Percentiles rank a stretch among this genome's conserved stretches.
These are phyloP conservation scores for Blastobotrys arbuscula DNA, from an alignment of 1,139 yeast genomes.

Conservation along the genomic window DNA sequence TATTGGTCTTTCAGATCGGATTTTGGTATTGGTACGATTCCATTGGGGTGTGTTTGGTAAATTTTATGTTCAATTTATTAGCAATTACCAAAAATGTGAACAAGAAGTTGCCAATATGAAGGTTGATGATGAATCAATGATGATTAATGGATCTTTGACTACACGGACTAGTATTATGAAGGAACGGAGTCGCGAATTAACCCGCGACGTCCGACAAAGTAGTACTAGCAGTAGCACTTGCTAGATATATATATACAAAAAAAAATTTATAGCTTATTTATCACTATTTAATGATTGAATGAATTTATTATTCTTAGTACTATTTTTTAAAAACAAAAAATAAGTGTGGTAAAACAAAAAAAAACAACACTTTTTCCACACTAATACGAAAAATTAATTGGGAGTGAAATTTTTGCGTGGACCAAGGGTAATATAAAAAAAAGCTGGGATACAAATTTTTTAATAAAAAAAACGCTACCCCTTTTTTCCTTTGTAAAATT, in stretches of 20 bases:
- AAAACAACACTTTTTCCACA: no score
- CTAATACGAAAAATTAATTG: no score
- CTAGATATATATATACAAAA: constrained; percentile 5
- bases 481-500: not conserved
- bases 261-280: no score
- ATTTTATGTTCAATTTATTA: constrained; percentile 25
- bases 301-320: no score
- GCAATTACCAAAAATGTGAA: not conserved
- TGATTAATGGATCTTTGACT: not conserved
- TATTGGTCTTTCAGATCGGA: constrained; percentile 45
- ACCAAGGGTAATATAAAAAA: no score
- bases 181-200: constrained; percentile 6
- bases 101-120: constrained; percentile 1
- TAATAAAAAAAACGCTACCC: no score
- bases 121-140: not conserved
- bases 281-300: no score
- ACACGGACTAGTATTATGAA: not conserved
- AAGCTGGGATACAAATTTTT: no score
- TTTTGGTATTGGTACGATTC: constrained; percentile 56
- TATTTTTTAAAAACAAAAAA: no score
- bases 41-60: constrained; percentile 70
- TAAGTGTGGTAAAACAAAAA: no score
- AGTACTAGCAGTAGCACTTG: constrained; percentile 6
- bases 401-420: no score
- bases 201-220: constrained; percentile 9